phyloP scores from a whole-genome alignment of 139 green algal species.

The Deuterostichococcus epilithicus region DNA sequence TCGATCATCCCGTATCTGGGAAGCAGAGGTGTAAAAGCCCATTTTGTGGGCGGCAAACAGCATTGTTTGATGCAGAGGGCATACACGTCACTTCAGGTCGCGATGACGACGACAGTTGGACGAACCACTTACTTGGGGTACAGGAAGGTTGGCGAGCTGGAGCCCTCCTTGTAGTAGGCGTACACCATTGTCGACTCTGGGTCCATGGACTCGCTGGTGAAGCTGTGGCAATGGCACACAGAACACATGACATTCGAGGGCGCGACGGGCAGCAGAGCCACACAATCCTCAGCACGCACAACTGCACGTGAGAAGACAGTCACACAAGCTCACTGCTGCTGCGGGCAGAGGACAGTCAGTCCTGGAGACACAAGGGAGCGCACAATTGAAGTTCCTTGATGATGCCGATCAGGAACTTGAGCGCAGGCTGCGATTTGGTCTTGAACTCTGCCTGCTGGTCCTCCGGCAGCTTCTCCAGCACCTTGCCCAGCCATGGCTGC shows the following conservation, averaged over 20 bases:
- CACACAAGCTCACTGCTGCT: not conserved
- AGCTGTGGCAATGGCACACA: constrained; percentile 26
- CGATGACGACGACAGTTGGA: too few relatives aligned
- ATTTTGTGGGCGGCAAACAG: too few relatives aligned
- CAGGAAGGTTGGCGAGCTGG: constrained; percentile 51
- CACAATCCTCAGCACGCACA: not conserved
- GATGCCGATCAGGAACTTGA: constrained; percentile 58
- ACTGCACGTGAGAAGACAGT: not conserved
- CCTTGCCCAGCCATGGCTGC: constrained; percentile 45
- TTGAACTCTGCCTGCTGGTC: constrained; percentile 54
- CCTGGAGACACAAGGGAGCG: constrained; percentile 1
- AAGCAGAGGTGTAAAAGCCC: too few relatives aligned
- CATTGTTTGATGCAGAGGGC: too few relatives aligned
- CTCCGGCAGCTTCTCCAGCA: constrained; percentile 41
- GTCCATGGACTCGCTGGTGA: constrained; percentile 57
- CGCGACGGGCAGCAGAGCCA: constrained; percentile 4
- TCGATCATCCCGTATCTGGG: constrained; percentile 35
- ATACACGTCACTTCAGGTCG: too few relatives aligned
- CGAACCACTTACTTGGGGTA: constrained; percentile 51
- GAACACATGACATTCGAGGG: not conserved
- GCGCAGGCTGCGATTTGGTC: constrained; percentile 40
- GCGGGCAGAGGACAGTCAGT: too few relatives aligned
- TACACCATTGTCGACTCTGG: constrained; percentile 45
- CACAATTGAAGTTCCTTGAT: constrained; percentile 65
- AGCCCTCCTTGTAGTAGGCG: constrained; percentile 64